Evolutionary conservation across 2,329 filamentous ascomycete species (phyloP).

Genomic region (Zasmidium cellare): DNA sequence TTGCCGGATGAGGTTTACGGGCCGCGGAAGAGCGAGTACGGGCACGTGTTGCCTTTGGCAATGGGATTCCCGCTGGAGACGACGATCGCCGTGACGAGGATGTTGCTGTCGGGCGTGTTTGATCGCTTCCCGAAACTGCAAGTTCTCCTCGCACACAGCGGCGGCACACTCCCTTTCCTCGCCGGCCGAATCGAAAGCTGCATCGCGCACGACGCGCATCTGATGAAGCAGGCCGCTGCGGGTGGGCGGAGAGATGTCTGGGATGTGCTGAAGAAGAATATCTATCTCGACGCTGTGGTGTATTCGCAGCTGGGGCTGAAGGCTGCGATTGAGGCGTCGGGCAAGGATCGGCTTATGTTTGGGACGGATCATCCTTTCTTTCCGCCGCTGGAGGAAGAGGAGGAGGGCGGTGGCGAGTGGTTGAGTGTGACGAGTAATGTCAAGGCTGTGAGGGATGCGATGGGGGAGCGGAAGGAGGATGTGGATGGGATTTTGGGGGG

Average conservation of each 20-base stretch:
- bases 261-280: slow-evolving; percentile 70
- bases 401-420: slow-evolving; percentile 58
- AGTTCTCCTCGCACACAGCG: slow-evolving; percentile 82
- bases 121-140: slow-evolving; percentile 69
- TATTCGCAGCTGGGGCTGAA: slow-evolving; percentile 73
- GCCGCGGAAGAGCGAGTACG: slow-evolving; percentile 70
- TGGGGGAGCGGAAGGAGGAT: slow-evolving; percentile 48
- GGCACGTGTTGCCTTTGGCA: slow-evolving; percentile 82
- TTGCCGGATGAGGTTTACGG: slow-evolving; percentile 80
- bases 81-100: slow-evolving; percentile 82
- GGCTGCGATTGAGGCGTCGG: slow-evolving; percentile 67
- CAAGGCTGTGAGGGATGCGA: slow-evolving; percentile 55
- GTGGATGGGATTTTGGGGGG: slow-evolving; percentile 59
- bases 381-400: slow-evolving; percentile 66
- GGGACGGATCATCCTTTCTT: slow-evolving; percentile 83
- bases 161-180: slow-evolving; percentile 84
- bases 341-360: slow-evolving; percentile 53
- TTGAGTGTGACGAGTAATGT: slow-evolving; percentile 65
- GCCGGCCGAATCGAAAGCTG: slow-evolving; percentile 88
- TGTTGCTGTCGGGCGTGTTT: slow-evolving; percentile 85
- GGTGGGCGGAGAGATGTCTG: slow-evolving; percentile 58
- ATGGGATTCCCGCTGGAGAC: slow-evolving; percentile 91
- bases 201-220: slow-evolving; percentile 76
- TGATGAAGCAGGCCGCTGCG: slow-evolving; percentile 62
- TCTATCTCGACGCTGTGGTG: slow-evolving; percentile 85